Conservation (phyloP, 1,139 yeast species). For the Taphrina populina region DNA sequence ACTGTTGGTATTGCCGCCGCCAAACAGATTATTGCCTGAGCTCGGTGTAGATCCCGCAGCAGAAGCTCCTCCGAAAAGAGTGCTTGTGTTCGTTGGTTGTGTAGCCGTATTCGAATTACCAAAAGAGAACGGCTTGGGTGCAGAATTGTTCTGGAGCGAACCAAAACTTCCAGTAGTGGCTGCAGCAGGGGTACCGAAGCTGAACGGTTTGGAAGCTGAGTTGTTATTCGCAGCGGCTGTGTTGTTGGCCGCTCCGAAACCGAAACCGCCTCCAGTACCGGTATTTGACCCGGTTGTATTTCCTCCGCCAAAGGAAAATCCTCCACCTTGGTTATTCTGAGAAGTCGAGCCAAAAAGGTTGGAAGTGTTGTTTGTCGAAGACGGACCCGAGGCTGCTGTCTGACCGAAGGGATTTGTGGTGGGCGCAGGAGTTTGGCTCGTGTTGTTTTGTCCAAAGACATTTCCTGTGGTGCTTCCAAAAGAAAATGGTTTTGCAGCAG, state of each 20-base stretch:
- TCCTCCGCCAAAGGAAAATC: slow-evolving; percentile 1
- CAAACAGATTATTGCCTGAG: slow-evolving; percentile 44
- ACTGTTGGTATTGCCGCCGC: slow-evolving; percentile 38
- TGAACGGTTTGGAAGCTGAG: slow-evolving; percentile 16
- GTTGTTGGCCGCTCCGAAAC: slow-evolving; percentile 1
- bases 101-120: slow-evolving; percentile 35
- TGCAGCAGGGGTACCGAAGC: slow-evolving; percentile 18
- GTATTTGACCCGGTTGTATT: background rate
- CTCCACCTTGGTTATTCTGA: background rate
- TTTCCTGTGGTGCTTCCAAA: slow-evolving; percentile 36
- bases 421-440: background rate
- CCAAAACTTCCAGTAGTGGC: slow-evolving; percentile 18
- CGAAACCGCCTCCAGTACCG: background rate
- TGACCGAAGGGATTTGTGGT: slow-evolving; percentile 2
- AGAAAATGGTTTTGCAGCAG: slow-evolving; percentile 36
- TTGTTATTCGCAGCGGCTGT: background rate
- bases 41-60: background rate
- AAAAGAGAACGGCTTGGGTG: slow-evolving; percentile 22
- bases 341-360: background rate
- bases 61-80: background rate
- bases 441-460: slow-evolving; percentile 46
- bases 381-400: background rate
- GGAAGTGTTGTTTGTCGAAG: background rate
- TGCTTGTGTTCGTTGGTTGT: background rate
- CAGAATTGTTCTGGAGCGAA: background rate